Evolutionary conservation across 208 protist species (phyloP).

Genomic region (Crithidia sp.): DNA sequence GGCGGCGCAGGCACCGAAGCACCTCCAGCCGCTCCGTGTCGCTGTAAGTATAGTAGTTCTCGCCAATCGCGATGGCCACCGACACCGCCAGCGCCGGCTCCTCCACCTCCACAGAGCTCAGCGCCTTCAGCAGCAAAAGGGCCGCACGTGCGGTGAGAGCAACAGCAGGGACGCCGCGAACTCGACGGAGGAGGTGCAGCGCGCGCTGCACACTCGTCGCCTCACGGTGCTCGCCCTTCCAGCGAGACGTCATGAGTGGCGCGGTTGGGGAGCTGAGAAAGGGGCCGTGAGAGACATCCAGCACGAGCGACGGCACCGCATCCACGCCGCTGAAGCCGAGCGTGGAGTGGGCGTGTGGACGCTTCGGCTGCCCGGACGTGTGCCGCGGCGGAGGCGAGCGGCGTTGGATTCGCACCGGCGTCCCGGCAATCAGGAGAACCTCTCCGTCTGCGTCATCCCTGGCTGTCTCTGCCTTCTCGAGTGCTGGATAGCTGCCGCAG

Average conservation of each 20-base stretch:
- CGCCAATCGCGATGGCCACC: constrained; percentile 73
- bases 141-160: constrained; percentile 64
- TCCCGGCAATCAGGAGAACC: constrained; percentile 34
- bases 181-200: constrained; percentile 52
- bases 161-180: constrained; percentile 49
- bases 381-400: constrained; percentile 19
- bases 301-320: constrained; percentile 66
- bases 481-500: background rate
- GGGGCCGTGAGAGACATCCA: constrained; percentile 76
- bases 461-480: background rate
- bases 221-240: constrained; percentile 74
- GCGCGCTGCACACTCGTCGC: constrained; percentile 56
- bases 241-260: constrained; percentile 65
- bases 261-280: constrained; percentile 61
- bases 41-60: constrained; percentile 74
- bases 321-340: constrained; percentile 78
- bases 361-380: constrained; percentile 41
- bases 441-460: constrained; percentile 18
- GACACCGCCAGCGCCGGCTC: constrained; percentile 75
- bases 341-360: constrained; percentile 30
- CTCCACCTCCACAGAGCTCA: constrained; percentile 74
- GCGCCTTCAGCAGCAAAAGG: constrained; percentile 68
- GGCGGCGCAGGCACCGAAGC: constrained; percentile 78
- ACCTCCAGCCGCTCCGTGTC: constrained; percentile 74
- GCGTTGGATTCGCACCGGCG: constrained; percentile 21